Evolutionary conservation across 1,284 basidiomycete genomes (phyloP).

Genomic region (Apiotrichum brassicae): DNA sequence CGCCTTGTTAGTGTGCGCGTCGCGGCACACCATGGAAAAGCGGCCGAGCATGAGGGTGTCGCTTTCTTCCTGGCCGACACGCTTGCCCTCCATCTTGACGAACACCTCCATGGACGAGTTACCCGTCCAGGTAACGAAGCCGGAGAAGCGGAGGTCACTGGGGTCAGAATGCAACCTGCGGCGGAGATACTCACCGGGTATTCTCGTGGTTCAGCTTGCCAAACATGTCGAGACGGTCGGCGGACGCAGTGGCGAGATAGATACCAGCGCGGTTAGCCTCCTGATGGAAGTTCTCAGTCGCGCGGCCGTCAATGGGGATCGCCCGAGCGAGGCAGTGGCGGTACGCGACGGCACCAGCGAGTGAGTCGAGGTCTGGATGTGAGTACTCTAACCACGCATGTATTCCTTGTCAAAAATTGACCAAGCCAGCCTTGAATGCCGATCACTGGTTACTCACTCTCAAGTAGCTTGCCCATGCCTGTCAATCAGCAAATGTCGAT

Average conservation of each 20-base stretch:
- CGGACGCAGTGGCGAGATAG: constrained; percentile 74
- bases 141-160: constrained; percentile 64
- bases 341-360: constrained; percentile 75
- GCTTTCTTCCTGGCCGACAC: constrained; percentile 51
- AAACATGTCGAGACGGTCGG: constrained; percentile 56
- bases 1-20: constrained; percentile 61
- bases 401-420: too few relatives aligned
- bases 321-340: constrained; percentile 59
- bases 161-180: constrained; percentile 13
- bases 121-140: constrained; percentile 73
- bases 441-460: constrained; percentile 38
- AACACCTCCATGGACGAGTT: constrained; percentile 72
- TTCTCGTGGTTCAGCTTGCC: constrained; percentile 47
- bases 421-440: too few relatives aligned
- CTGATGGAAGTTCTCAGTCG: constrained; percentile 49
- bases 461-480: constrained; percentile 47
- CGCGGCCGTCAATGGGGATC: constrained; percentile 13
- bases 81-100: constrained; percentile 68
- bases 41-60: constrained; percentile 53
- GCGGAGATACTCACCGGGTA: constrained; percentile 27
- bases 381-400: too few relatives aligned
- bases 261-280: constrained; percentile 58
- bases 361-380: constrained; percentile 60
- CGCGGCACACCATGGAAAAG: constrained; percentile 76
- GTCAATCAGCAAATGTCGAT: background rate